Percentiles rank a stretch among this genome's conserved stretches.
These are phyloP conservation scores for Pythium sukuiense DNA, from an alignment of 352 stramenopile species.

Conservation along the genomic window DNA sequence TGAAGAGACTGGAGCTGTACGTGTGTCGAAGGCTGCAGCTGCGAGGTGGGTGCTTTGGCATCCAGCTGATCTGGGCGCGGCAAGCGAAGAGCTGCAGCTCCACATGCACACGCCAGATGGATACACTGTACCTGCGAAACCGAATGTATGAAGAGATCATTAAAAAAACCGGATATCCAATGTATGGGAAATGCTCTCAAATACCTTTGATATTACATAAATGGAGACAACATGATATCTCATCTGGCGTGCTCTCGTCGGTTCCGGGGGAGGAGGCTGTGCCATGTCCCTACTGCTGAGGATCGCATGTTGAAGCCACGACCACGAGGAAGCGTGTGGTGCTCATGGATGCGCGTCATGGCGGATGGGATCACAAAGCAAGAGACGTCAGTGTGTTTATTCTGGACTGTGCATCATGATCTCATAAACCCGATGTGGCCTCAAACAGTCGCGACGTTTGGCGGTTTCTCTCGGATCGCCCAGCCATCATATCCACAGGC, in stretches of 20 bases:
- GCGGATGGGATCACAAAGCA: no score
- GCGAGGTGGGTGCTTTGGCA: background rate
- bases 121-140: background rate
- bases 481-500: background rate
- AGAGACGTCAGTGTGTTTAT: no score
- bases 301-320: slow-evolving; percentile 3
- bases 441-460: slow-evolving; percentile 5
- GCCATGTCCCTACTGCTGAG: background rate
- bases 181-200: background rate
- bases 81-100: background rate
- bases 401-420: background rate
- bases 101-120: background rate
- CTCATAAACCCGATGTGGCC: background rate
- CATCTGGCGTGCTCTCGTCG: slow-evolving; percentile 10
- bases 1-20: background rate
- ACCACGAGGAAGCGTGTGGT: background rate
- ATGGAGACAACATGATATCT: slow-evolving; percentile 8
- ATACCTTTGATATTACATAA: slow-evolving; percentile 1
- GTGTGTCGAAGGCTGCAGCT: background rate
- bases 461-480: background rate
- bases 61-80: slow-evolving; percentile 15
- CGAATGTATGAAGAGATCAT: background rate
- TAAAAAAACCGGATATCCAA: background rate
- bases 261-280: background rate
- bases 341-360: no score